A percentile compares a stretch with the other conserved stretches of the same genome.
These are phyloP conservation scores for Novymonas esmeraldas DNA, from an alignment of 208 protist genomes.

Conservation along the genomic window DNA sequence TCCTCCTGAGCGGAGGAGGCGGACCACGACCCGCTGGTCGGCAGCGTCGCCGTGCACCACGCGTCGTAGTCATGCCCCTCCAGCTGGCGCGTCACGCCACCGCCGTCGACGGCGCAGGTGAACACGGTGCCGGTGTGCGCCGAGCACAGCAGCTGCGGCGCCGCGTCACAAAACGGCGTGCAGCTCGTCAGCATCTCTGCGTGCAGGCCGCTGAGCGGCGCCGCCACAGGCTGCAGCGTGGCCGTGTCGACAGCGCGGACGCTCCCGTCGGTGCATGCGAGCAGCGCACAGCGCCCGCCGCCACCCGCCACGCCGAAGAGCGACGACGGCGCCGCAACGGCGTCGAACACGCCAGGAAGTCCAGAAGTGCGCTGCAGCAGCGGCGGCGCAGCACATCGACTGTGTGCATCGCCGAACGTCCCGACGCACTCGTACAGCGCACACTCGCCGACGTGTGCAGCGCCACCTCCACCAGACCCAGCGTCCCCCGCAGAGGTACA, in stretches of 20 bases:
- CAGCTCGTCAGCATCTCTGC: slow-evolving; percentile 81
- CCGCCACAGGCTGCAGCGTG: slow-evolving; percentile 19
- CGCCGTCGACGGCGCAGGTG: slow-evolving; percentile 42
- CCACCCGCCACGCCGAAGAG: slow-evolving; percentile 4
- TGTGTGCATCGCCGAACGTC: no score
- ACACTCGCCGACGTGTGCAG: slow-evolving; percentile 28
- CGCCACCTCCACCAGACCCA: background rate
- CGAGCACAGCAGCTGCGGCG: slow-evolving; percentile 57
- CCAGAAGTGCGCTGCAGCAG: background rate
- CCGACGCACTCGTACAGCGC: slow-evolving; percentile 6
- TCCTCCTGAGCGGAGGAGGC: background rate
- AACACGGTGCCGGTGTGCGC: slow-evolving; percentile 68
- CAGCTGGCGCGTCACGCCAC: slow-evolving; percentile 31
- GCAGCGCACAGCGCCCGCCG: slow-evolving; percentile 38
- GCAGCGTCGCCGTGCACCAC: slow-evolving; percentile 75
- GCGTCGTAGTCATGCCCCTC: slow-evolving; percentile 84
- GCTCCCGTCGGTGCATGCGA: slow-evolving; percentile 73
- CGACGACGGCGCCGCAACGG: slow-evolving; percentile 25
- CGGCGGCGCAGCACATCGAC: no score
- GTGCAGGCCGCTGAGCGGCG: slow-evolving; percentile 46
- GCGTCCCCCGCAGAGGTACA: background rate
- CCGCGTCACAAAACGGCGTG: slow-evolving; percentile 38
- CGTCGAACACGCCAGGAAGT: slow-evolving; percentile 79
- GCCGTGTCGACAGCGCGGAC: slow-evolving; percentile 45
- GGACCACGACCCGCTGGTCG: slow-evolving; percentile 14